phyloP scores from a whole-genome alignment of 805 yeast species.

The Komagataella kurtzmanii region DNA sequence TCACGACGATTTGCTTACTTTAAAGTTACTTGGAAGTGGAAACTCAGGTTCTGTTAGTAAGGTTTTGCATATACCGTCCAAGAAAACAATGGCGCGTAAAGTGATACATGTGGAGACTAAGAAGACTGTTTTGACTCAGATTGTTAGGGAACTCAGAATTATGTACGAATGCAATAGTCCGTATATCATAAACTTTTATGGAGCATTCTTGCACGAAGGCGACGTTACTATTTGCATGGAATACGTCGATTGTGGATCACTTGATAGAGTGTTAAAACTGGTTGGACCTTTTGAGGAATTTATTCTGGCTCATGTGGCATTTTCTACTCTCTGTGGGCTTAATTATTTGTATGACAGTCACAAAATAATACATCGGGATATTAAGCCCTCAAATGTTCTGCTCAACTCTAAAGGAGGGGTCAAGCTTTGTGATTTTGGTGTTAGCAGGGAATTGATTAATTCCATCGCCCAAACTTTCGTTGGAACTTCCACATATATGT shows the following conservation, averaged over 20 bases:
- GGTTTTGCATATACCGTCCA: conserved; percentile 80
- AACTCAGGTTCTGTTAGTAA: conserved; percentile 89
- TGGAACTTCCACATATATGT: conserved; percentile 95
- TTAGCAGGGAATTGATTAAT: conserved; percentile 79
- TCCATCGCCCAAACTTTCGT: conserved; percentile 97
- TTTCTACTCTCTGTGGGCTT: conserved; percentile 67
- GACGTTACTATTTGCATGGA: conserved; percentile 91
- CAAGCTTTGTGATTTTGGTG: conserved; percentile 95
- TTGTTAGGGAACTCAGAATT: conserved; percentile 77
- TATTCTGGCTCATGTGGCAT: conserved; percentile 62
- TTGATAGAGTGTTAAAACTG: conserved; percentile 59
- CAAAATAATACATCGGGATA: conserved; percentile 88
- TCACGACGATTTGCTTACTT: conserved; percentile 55
- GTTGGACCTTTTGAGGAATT: conserved; percentile 55
- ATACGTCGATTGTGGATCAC: conserved; percentile 87
- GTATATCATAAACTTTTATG: conserved; percentile 80
- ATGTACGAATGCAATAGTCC: conserved; percentile 83
- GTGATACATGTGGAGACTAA: conserved; percentile 78
- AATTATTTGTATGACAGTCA: conserved; percentile 72
- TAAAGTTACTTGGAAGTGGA: conserved; percentile 81
- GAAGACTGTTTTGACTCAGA: conserved; percentile 65
- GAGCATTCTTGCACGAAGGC: conserved; percentile 65
- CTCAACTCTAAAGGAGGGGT: conserved; percentile 79
- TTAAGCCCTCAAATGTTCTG: conserved; percentile 88
- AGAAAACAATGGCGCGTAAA: conserved; percentile 82